Evolutionary conservation across 768 basidiomycete species (phyloP), one percentile per base, ranked within the genome.

Genomic region (Asterophora parasitica): DNA sequence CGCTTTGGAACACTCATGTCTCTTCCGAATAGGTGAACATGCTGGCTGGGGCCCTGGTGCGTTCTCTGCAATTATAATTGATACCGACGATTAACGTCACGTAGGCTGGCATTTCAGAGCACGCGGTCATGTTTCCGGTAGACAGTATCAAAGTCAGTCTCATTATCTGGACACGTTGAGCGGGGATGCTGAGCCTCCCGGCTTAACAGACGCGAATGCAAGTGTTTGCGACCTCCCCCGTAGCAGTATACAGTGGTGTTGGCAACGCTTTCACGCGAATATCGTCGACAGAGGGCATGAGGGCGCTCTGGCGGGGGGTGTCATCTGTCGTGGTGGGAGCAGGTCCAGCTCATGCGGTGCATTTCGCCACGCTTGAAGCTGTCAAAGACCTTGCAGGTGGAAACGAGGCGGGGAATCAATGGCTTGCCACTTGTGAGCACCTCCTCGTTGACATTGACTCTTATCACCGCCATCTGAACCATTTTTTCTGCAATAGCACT

Each of bases 31-130:
- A 90, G 88, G 91, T 96, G 51, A 94, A 93, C 68, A 98, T 98
- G 96, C 68, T 92, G 59, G 96, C 96, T 17, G 96, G 96, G 52
- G 93, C 93, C 43, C 72, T 98, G 65, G 93, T 94, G 64, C 72
- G 89, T 78, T 38, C 50, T 33, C 47, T 55, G 9, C 33, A 2
- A 40, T 46, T 54, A 42, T 12, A 16, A 16, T 2, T 11, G 9
- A 31, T 41, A n/a, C 4, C 36, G 38, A 37, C 27, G 11, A 23
- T 4, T 48, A 15, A 26, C 37, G 36, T 47, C 45, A 41, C 35
- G 19, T 64, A 95, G 93, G 96, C 96, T 58, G 96, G 96, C 51
- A 98, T 99, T 58, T 93, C 94, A 45, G 96, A 99, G 66, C 96
- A 99, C 71, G 89, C 93, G 26, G 92, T 96, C 64, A 98, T 99